A percentile compares a stretch with the other conserved stretches of the same genome.
Evolutionary conservation across 2,329 filamentous ascomycete species (phyloP).

Genomic region (Scleromitrula shiraiana): DNA sequence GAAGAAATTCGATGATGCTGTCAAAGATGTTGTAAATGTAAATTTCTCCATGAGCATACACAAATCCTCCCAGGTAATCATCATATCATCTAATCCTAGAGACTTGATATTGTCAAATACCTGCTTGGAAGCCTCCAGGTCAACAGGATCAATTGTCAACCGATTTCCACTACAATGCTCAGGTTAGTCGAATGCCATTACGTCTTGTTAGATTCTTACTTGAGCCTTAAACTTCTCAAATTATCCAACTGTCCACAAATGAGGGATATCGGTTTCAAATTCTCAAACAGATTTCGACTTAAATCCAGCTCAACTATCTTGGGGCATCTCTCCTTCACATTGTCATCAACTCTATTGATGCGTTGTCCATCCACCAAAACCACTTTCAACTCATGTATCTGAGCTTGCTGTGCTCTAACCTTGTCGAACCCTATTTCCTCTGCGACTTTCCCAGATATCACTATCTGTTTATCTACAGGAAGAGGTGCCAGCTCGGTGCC

Average conservation of each 20-base stretch:
- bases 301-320: slow-evolving; percentile 74
- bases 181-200: slow-evolving; percentile 4
- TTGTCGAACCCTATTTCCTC: slow-evolving; percentile 96
- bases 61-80: slow-evolving; percentile 59
- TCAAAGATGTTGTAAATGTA: slow-evolving; percentile 41
- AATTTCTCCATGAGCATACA: slow-evolving; percentile 47
- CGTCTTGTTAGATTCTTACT: slow-evolving; percentile 43
- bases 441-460: slow-evolving; percentile 71
- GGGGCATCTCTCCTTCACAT: slow-evolving; percentile 47
- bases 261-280: slow-evolving; percentile 55
- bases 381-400: slow-evolving; percentile 68
- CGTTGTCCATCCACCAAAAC: slow-evolving; percentile 74
- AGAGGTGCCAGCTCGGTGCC: slow-evolving; percentile 12
- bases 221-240: slow-evolving; percentile 59
- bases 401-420: slow-evolving; percentile 70
- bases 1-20: slow-evolving; percentile 52
- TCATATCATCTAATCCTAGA: slow-evolving; percentile 58
- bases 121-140: slow-evolving; percentile 23
- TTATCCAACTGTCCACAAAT: slow-evolving; percentile 65
- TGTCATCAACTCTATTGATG: slow-evolving; percentile 40
- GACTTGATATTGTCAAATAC: slow-evolving; percentile 47
- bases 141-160: slow-evolving; percentile 42
- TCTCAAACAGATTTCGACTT: slow-evolving; percentile 72
- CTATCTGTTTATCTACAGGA: slow-evolving; percentile 45
- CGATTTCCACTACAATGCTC: slow-evolving; percentile 59